Evolutionary conservation across 129 eudicot genomes (phyloP).

Genomic region (Pittosporum tobira): DNA sequence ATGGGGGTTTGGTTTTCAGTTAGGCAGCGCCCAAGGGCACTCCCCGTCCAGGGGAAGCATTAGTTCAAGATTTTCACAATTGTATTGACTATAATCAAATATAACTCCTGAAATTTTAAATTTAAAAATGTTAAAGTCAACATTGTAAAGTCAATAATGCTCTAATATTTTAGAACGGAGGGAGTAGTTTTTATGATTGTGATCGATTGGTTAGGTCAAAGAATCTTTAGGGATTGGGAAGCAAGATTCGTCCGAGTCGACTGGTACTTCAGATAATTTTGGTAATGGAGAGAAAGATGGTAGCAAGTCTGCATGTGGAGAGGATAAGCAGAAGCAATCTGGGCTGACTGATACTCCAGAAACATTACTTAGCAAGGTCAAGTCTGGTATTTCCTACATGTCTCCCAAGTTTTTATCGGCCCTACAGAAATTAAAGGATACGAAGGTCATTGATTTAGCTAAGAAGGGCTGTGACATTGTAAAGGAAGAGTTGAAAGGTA

Average conservation of each 20-base stretch:
- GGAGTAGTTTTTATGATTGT: constrained; percentile 3
- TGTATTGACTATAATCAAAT: no score
- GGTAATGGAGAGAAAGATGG: constrained; percentile 29
- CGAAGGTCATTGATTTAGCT: constrained; percentile 69
- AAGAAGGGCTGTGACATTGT: constrained; percentile 77
- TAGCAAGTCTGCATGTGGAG: constrained; percentile 33
- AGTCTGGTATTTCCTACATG: constrained; percentile 48
- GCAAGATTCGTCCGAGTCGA: constrained; percentile 42
- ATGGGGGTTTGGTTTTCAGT: no score
- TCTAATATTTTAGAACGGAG: no score
- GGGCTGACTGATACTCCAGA: constrained; percentile 38
- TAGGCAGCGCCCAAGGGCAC: no score
- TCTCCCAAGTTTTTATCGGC: constrained; percentile 46
- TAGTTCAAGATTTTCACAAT: no score
- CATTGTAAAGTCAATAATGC: no score
- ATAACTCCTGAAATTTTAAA: no score
- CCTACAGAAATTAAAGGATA: constrained; percentile 67
- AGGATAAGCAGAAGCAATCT: constrained; percentile 49
- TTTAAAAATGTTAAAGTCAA: no score
- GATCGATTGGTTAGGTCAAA: constrained; percentile 43
- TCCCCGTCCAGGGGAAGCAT: no score
- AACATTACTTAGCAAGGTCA: constrained; percentile 58
- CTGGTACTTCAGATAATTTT: constrained; percentile 27
- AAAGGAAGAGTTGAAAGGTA: constrained; percentile 78
- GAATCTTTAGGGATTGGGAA: constrained; percentile 64